Evolutionary conservation across 176 grass and related monocot genomes (phyloP).

Genomic region (Panicum miliaceum): DNA sequence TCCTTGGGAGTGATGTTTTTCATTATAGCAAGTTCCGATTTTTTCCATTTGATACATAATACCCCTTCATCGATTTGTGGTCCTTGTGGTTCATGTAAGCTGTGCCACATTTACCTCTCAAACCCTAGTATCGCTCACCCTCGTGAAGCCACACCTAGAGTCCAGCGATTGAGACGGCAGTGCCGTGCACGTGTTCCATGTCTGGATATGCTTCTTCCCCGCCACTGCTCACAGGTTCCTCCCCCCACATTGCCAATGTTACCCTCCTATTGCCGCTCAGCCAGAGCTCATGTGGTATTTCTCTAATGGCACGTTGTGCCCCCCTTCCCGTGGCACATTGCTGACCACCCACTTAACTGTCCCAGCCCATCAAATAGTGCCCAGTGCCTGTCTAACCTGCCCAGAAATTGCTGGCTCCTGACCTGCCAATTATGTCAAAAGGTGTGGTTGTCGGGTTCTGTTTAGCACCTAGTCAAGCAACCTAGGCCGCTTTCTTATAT

Average conservation of each 20-base stretch:
- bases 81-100: background rate
- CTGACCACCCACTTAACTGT: background rate
- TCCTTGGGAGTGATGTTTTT: too few relatives aligned
- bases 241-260: background rate
- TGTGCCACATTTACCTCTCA: background rate
- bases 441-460: background rate
- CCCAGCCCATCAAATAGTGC: background rate
- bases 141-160: background rate
- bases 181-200: background rate
- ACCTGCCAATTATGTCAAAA: background rate
- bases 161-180: background rate
- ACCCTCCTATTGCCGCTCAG: background rate
- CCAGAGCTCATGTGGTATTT: background rate
- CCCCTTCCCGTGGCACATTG: background rate
- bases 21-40: too few relatives aligned
- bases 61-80: too few relatives aligned
- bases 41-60: background rate
- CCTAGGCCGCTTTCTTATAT: background rate
- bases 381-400: background rate
- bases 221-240: background rate
- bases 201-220: background rate
- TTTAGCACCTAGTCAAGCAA: background rate
- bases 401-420: background rate
- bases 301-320: background rate
- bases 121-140: background rate